Evolutionary conservation across 371 early-diverging fungal genomes (phyloP).

Genomic region (Mucor irregularis): DNA sequence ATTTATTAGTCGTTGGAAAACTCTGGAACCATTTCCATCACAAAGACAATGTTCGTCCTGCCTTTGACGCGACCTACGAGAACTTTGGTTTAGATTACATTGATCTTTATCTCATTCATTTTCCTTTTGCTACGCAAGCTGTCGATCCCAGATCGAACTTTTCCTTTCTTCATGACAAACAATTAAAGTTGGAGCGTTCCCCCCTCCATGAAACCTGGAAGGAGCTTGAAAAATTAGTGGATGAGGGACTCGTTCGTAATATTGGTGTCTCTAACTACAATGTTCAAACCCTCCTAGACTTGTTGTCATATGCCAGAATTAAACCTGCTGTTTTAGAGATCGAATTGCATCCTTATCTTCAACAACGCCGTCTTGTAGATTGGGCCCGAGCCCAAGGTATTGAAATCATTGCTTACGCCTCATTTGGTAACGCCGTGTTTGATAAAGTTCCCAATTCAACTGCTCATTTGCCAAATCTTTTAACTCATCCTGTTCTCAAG

Average conservation of each 20-base stretch:
- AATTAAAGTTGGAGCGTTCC: conserved; percentile 34
- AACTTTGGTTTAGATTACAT: conserved; percentile 59
- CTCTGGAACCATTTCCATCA: conserved; percentile 64
- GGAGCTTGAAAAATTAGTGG: conserved; percentile 42
- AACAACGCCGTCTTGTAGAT: conserved; percentile 6
- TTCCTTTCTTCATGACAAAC: conserved; percentile 11
- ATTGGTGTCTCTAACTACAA: conserved; percentile 69
- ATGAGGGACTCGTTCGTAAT: conserved; percentile 41
- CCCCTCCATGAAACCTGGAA: conserved; percentile 53
- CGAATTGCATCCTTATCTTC: conserved; percentile 57
- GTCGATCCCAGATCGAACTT: conserved; percentile 15
- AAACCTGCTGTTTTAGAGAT: conserved; percentile 37
- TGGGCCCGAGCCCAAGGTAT: neutral
- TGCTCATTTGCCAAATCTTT: conserved; percentile 31
- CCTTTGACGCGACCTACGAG: conserved; percentile 45
- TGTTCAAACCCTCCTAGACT: conserved; percentile 32
- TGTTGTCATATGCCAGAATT: conserved; percentile 36
- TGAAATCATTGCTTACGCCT: conserved; percentile 45
- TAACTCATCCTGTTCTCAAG: conserved; percentile 31
- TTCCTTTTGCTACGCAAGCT: conserved; percentile 19
- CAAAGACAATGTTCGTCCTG: conserved; percentile 49
- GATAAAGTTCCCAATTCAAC: conserved; percentile 45
- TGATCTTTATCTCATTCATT: conserved; percentile 63
- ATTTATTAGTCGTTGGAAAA: conserved; percentile 68
- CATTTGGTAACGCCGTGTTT: conserved; percentile 5